phyloP scores from a whole-genome alignment of 352 stramenopile genomes.

The Plasmopara viticola region DNA sequence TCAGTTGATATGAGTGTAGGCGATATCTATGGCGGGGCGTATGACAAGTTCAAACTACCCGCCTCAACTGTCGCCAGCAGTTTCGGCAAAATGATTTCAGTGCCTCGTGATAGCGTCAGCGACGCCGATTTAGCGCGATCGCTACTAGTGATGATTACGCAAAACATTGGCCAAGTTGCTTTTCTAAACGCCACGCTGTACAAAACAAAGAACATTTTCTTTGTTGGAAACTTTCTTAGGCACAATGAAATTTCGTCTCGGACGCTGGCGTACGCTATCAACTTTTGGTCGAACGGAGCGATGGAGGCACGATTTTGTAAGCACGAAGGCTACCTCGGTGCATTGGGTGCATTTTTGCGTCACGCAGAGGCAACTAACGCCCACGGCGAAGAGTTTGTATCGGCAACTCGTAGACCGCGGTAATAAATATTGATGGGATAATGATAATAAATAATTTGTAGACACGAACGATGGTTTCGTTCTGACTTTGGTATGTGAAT shows the following conservation, averaged over 20 bases:
- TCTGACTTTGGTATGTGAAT: too few species aligned
- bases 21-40: constrained; percentile 98
- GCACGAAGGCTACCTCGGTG: constrained; percentile 97
- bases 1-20: constrained; percentile 97
- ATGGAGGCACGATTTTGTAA: constrained; percentile 92
- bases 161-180: constrained; percentile 96
- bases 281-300: constrained; percentile 96
- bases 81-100: constrained; percentile 91
- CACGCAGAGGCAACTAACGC: constrained; percentile 69
- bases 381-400: constrained; percentile 58
- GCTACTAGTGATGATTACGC: constrained; percentile 98
- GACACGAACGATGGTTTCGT: too few species aligned
- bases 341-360: constrained; percentile 95
- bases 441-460: too few species aligned
- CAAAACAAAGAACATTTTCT: constrained; percentile 96
- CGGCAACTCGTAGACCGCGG: constrained; percentile 16
- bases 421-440: neutral
- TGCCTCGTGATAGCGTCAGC: constrained; percentile 60
- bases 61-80: constrained; percentile 92
- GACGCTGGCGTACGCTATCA: constrained; percentile 93
- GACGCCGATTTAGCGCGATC: constrained; percentile 95
- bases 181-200: constrained; percentile 98
- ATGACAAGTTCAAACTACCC: constrained; percentile 91
- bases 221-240: constrained; percentile 96
- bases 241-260: constrained; percentile 95